Base-by-base conservation (phyloP, 2,329 filamentous ascomycete species). In the Apiospora malaysiana region DNA sequence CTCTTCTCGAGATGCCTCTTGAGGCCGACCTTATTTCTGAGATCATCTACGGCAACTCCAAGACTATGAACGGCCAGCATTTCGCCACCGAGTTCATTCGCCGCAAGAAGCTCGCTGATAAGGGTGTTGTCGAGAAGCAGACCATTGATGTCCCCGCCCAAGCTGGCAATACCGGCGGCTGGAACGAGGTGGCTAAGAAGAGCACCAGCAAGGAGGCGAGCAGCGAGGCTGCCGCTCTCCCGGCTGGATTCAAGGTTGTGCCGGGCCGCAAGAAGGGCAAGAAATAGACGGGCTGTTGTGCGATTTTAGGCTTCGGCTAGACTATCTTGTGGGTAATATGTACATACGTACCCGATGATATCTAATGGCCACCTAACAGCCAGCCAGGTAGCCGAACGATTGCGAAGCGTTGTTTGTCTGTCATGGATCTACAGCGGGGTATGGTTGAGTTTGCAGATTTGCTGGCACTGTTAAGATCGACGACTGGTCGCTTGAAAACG, bases 171-270 rank as follows among this genome's bases (percentile, higher is more conserved):
- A 78, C 83, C 37, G 84, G 86, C 70, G 95, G 95, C 25, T 99
- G 96, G 96, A 97, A 88, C 76, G 96, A 98, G 83, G 96, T 99
- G 69, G 96, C 96, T 1, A 98, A 98, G 91, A 98, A 98, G 87
- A 92, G 93, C 67, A 45, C 65, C 43, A 45, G 25, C n/a, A 46
- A 23, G n/a, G 83, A 84, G 70, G 83, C 85, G 67, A 85, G 85
- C 72, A 87, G 87, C 43, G 75, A 83, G 63, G 77, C 82, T 14
- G 76, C 81, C 8, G 79, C 83, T n/a, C 80, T 83, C 59, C 88
- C 86, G 32, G 87, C 91, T 12, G 89, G 89, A 68, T 98, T 98
- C 85, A 96, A 96, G 86, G 93, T 98, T 69, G 95, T 98, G 14
- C 90, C 94, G 18, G 89, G 91, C 73, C 95, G 96, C 82, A 98